Base-by-base conservation (phyloP, 768 basidiomycete species). In the Pleurotus ostreatus region DNA sequence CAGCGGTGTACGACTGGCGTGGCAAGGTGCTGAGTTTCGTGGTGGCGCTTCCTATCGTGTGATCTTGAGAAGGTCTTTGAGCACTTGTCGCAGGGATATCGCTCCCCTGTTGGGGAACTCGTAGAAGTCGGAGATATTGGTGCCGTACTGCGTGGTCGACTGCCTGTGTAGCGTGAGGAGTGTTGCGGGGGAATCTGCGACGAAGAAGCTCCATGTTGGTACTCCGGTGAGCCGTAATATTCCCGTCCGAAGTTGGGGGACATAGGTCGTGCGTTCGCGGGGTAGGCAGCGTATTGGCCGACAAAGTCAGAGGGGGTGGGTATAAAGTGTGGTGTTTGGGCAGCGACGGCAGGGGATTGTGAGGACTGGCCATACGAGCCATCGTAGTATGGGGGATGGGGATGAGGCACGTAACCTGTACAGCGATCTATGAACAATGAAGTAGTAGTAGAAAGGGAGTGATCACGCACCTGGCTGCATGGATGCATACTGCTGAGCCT, bases 41-140 rank as follows among this genome's bases (percentile, higher is more conserved):
- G 81, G 70, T 92, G 89, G 59, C 89, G 81, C 71, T 91, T 89
- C 61, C 87, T 81, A 70, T 92, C 89, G 69, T 91, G 88, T 57
- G 85, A 78, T 59, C 89, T 82, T 34, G 88, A 89, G 68, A 92
- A 92, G 22, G 88, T 86, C 70, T 87, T 86, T 52, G 84, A 84
- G 68, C 89, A 92, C 61, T 81, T 79, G 56, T 86, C 82, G 71
- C 89, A 92, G 55, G 78, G 75, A 72, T 79, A 88, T 39, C 87
- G 82, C 65, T 89, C 88, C 48, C 78, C 79, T 46, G 76, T 70
- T 53, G 78, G 70, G 56, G 74, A 75, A 44, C 73, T 65, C 38
- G 69, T 63, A 16, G 72, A 68, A 38, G 68, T 67, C 38, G 74
- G 71, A 22, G 76, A 73, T 37, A 68, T 62, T 57, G 61, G 66